These are phyloP conservation scores for Leptographium galeiforme DNA, from an alignment of 2,329 filamentous ascomycete species.

Conservation along the genomic window DNA sequence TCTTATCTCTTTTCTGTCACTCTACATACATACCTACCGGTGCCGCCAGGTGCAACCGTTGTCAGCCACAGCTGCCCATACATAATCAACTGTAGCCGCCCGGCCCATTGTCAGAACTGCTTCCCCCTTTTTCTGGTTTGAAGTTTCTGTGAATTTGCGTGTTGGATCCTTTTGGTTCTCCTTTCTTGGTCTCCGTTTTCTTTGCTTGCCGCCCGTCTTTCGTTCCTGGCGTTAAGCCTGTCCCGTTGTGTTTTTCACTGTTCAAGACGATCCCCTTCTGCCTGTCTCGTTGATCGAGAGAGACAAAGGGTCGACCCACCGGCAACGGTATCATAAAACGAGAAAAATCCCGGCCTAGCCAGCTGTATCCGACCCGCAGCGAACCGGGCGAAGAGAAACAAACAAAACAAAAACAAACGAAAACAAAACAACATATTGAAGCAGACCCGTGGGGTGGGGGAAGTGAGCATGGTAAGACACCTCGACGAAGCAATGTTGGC, in stretches of 20 bases:
- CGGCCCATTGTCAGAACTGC: slow-evolving; percentile 19
- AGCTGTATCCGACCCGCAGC: neutral
- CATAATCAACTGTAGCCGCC: slow-evolving; percentile 37
- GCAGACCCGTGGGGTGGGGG: neutral
- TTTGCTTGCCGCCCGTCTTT: neutral
- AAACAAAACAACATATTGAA: neutral
- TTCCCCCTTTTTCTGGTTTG: slow-evolving; percentile 26
- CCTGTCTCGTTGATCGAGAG: slow-evolving; percentile 9
- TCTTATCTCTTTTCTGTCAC: neutral
- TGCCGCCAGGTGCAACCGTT: neutral
- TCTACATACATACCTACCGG: neutral
- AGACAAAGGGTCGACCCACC: slow-evolving; percentile 1
- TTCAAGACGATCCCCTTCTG: slow-evolving; percentile 1
- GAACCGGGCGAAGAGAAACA: neutral
- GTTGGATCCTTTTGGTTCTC: slow-evolving; percentile 13
- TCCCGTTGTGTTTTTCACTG: neutral
- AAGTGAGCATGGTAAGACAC: slow-evolving; percentile 3
- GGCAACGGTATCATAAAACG: slow-evolving; percentile 7
- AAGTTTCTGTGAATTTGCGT: slow-evolving; percentile 17
- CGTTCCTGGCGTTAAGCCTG: slow-evolving; percentile 1
- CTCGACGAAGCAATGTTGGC: neutral
- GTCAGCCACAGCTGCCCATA: slow-evolving; percentile 18
- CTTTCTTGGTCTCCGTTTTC: slow-evolving; percentile 4
- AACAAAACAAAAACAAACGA: neutral
- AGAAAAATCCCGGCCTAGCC: neutral